A percentile compares a stretch with the other conserved stretches of the same genome.
These are phyloP conservation scores for Hansenula sp. DNA, from an alignment of 1,139 yeast genomes.

Conservation along the genomic window DNA sequence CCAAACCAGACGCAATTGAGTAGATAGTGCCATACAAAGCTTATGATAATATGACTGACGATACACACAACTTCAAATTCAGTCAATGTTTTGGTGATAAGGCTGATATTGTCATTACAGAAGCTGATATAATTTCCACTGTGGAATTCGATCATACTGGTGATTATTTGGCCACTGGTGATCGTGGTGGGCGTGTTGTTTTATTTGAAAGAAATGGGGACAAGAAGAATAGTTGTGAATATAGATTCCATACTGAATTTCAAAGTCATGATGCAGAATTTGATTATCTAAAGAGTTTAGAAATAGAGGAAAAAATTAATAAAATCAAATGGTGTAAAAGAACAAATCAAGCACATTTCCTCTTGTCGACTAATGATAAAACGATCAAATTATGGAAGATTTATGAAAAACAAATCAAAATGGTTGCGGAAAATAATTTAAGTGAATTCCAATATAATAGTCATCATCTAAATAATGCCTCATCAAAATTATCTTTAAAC, in stretches of 20 bases:
- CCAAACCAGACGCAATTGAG: background rate
- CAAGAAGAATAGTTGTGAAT: conserved; percentile 78
- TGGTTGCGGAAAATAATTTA: conserved; percentile 88
- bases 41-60: conserved; percentile 13
- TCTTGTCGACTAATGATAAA: conserved; percentile 92
- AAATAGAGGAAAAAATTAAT: conserved; percentile 97
- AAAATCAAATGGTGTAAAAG: conserved; percentile 95
- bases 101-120: conserved; percentile 95
- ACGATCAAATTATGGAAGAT: conserved; percentile 97
- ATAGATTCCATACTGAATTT: conserved; percentile 93
- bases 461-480: conserved; percentile 2
- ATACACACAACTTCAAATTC: conserved; percentile 43
- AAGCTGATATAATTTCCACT: conserved; percentile 95
- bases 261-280: conserved; percentile 99
- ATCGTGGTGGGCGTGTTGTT: conserved; percentile 97
- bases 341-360: conserved; percentile 81
- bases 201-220: conserved; percentile 84
- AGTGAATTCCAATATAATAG: conserved; percentile 21
- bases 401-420: conserved; percentile 85
- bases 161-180: conserved; percentile 95
- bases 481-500: conserved; percentile 24
- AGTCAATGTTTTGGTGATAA: conserved; percentile 97
- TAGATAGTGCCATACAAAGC: too few relatives aligned
- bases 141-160: conserved; percentile 97
- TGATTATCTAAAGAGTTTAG: conserved; percentile 91